Evolutionary conservation across 1,284 basidiomycete genomes (phyloP), one percentile per base, ranked within the genome.

Genomic region (Ceratobasidium sp.): DNA sequence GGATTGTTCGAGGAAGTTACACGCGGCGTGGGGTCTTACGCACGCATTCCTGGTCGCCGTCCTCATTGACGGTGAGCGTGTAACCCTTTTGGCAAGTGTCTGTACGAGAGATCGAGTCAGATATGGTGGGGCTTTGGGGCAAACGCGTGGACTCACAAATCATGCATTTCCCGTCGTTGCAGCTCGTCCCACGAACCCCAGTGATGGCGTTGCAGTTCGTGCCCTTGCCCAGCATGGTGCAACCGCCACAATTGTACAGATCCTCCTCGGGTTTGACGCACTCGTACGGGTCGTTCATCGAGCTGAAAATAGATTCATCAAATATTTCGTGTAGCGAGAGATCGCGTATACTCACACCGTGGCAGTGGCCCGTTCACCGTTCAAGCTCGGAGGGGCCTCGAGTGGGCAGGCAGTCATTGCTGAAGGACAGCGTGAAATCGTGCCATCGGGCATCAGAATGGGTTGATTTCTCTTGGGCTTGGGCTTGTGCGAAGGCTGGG

Each of bases 11-110:
- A 36, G 12, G 48, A 32, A 16, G 3, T 53, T 57, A 69, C 30
- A 69, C 23, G 39, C 65, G 65, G 52, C 65, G 65, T 6, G 52
- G 50, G 8, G 41, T 12, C 18, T 70, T 70, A 12, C 53, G 53
- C 21, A 46, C 41, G 55, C 67, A 70, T 34, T 58, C 53, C n/a
- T 70, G 53, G 23, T 28, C 30, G 14, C 67, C 67, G 10, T 70
- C 18, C 16, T 34, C 28, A 36, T 48, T 26, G 28, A 70, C 4
- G 3, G 52, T 46, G 18, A 58, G 41, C 8, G 23, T n/a, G n/a
- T 70, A 59, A n/a, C 67, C 67, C 30, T 32, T 70, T 34, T 46
- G 52, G 41, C 67, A 70, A 21, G 67, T 46, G 36, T 70, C 67
- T 70, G 21, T 1, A n/a, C 28, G 30, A 9, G 28, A 69, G n/a